Conservation (phyloP, 352 stramenopile species). For the Chrysophaeum taylorii region DNA sequence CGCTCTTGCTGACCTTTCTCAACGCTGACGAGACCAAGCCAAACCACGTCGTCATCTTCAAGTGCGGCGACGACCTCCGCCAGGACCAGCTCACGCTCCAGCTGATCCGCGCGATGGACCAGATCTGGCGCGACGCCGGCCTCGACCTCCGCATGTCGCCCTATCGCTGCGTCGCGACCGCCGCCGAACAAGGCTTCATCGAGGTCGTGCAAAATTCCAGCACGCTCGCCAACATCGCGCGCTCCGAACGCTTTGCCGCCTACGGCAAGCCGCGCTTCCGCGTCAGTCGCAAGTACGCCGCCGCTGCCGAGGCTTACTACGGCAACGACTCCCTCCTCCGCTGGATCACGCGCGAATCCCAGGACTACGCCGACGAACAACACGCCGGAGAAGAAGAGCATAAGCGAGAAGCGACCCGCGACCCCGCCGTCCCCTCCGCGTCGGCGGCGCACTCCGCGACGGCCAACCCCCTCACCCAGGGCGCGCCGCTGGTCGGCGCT, state of each 20-base stretch:
- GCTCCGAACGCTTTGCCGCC: background rate
- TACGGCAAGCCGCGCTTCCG: background rate
- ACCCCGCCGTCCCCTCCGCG: background rate
- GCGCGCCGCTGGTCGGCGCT: background rate
- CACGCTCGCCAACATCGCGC: slow-evolving; percentile 64
- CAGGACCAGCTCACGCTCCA: slow-evolving; percentile 83
- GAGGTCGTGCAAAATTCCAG: slow-evolving; percentile 69
- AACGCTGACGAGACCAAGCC: slow-evolving; percentile 14
- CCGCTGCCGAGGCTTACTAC: slow-evolving; percentile 2
- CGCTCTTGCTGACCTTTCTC: slow-evolving; percentile 67
- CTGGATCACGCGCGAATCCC: background rate
- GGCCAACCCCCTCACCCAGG: slow-evolving; percentile 13
- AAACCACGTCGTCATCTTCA: slow-evolving; percentile 66
- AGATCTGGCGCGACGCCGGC: slow-evolving; percentile 64
- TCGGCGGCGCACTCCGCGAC: background rate
- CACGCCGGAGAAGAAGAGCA: background rate
- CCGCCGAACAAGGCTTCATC: slow-evolving; percentile 68
- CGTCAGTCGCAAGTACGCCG: background rate
- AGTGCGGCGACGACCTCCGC: slow-evolving; percentile 74
- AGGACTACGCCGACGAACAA: background rate
- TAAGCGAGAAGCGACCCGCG: background rate
- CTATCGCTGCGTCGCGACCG: slow-evolving; percentile 72
- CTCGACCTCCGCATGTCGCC: slow-evolving; percentile 67
- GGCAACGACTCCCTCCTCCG: background rate
- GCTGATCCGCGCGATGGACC: slow-evolving; percentile 75